Conservation (phyloP, 345 rosid species). For the Viola odorata region DNA sequence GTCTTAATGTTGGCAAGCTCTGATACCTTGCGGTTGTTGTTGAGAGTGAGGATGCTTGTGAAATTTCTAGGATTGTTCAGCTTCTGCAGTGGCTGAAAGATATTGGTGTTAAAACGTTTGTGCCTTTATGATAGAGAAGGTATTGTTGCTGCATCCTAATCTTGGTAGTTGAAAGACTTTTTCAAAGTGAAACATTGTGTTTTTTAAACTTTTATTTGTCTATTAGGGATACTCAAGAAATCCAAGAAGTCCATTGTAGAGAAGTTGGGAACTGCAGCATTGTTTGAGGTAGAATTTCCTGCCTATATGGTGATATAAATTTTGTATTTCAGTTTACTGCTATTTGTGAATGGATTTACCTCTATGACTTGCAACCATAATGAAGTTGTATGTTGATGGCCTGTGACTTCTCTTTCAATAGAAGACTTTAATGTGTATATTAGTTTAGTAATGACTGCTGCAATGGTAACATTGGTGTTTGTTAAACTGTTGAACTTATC, state of each 20-base stretch:
- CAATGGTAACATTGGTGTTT: not conserved
- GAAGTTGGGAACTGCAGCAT: conserved; percentile 33
- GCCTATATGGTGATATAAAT: not conserved
- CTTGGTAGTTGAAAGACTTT: not conserved
- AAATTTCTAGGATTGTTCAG: conserved; percentile 38
- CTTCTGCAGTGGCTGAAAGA: conserved; percentile 58
- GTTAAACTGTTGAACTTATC: not conserved
- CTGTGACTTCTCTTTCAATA: too few species aligned
- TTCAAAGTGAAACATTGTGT: too few species aligned
- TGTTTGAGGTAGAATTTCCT: conserved; percentile 39
- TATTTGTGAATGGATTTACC: not conserved
- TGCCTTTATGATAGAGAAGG: conserved; percentile 84
- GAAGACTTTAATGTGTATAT: too few species aligned
- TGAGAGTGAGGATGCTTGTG: conserved; percentile 56
- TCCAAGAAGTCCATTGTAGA: conserved; percentile 54
- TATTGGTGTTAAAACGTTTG: conserved; percentile 58
- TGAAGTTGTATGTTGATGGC: too few species aligned
- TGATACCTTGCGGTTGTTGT: conserved; percentile 59
- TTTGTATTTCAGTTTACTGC: not conserved
- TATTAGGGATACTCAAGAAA: conserved; percentile 71
- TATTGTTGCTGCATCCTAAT: conserved; percentile 7
- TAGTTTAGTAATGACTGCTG: not conserved
- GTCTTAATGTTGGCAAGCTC: conserved; percentile 46
- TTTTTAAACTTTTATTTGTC: conserved; percentile 8
- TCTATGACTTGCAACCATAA: not conserved